These are phyloP conservation scores for Botrytis elliptica DNA, from an alignment of 2,329 filamentous ascomycete genomes.

Conservation along the genomic window DNA sequence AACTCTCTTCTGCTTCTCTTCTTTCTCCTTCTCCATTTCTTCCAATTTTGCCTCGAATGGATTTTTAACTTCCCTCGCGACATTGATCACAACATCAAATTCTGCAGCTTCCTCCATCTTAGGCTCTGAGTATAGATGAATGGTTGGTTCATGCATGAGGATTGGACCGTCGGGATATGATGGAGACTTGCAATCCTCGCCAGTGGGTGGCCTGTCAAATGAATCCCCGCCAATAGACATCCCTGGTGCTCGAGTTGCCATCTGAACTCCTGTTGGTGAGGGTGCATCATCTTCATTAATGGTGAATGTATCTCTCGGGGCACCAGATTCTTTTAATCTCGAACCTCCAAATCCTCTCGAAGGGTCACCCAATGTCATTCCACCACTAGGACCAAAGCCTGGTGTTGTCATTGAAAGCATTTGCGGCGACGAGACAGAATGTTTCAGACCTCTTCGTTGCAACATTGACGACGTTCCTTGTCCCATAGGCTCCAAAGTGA, in stretches of 20 bases:
- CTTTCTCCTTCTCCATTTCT: slow-evolving; percentile 36
- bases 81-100: slow-evolving; percentile 83
- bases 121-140: slow-evolving; percentile 78
- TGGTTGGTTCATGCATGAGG: slow-evolving; percentile 74
- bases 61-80: slow-evolving; percentile 77
- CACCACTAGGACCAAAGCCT: slow-evolving; percentile 59
- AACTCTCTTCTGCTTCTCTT: slow-evolving; percentile 34
- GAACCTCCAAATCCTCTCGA: slow-evolving; percentile 31
- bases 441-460: slow-evolving; percentile 62
- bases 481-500: slow-evolving; percentile 53
- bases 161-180: slow-evolving; percentile 81
- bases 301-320: slow-evolving; percentile 33
- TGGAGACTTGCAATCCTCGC: slow-evolving; percentile 76
- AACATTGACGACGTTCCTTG: slow-evolving; percentile 58
- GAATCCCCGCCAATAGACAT: slow-evolving; percentile 58
- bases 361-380: slow-evolving; percentile 59
- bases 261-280: slow-evolving; percentile 58
- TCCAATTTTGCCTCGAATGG: slow-evolving; percentile 63
- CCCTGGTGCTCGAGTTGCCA: slow-evolving; percentile 52
- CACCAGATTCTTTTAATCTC: slow-evolving; percentile 36
- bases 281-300: slow-evolving; percentile 38
- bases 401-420: slow-evolving; percentile 55
- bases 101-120: slow-evolving; percentile 72
- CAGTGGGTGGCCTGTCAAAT: slow-evolving; percentile 67
- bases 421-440: slow-evolving; percentile 66